These are phyloP conservation scores for Striga hermonthica DNA, from an alignment of 305 asterid species.

Conservation along the genomic window DNA sequence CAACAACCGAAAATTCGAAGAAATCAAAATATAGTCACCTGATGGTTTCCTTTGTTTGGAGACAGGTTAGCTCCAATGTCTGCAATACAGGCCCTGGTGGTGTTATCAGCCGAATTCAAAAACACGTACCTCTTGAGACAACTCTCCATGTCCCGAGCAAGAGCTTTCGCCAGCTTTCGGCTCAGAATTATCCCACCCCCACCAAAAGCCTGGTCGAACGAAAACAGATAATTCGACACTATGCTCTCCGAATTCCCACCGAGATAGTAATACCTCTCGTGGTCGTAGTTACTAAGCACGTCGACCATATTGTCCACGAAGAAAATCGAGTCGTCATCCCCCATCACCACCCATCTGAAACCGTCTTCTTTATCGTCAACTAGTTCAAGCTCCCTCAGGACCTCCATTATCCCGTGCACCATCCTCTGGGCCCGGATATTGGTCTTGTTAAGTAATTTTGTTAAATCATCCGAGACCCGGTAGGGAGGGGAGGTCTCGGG, in stretches of 20 bases:
- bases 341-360: slow-evolving; percentile 63
- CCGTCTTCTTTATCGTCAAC: slow-evolving; percentile 31
- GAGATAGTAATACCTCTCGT: slow-evolving; percentile 41
- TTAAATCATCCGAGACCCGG: slow-evolving; percentile 43
- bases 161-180: slow-evolving; percentile 46
- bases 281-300: slow-evolving; percentile 41
- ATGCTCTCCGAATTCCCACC: slow-evolving; percentile 56
- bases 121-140: slow-evolving; percentile 46
- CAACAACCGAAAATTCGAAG: too few species aligned
- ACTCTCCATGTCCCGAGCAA: slow-evolving; percentile 39
- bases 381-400: slow-evolving; percentile 34
- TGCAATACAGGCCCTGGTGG: slow-evolving; percentile 50
- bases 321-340: slow-evolving; percentile 62
- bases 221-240: slow-evolving; percentile 43
- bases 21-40: slow-evolving; percentile 34
- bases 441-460: slow-evolving; percentile 31
- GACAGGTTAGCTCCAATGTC: slow-evolving; percentile 57
- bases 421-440: slow-evolving; percentile 29
- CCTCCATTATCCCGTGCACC: slow-evolving; percentile 59
- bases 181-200: slow-evolving; percentile 66
- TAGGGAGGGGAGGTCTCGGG: slow-evolving; percentile 47
- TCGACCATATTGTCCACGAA: slow-evolving; percentile 52
- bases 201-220: slow-evolving; percentile 58
- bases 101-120: slow-evolving; percentile 49
- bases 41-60: slow-evolving; percentile 55